These are phyloP conservation scores for Fusarium tjaetaba DNA, from an alignment of 2,329 filamentous ascomycete genomes.

Conservation along the genomic window DNA sequence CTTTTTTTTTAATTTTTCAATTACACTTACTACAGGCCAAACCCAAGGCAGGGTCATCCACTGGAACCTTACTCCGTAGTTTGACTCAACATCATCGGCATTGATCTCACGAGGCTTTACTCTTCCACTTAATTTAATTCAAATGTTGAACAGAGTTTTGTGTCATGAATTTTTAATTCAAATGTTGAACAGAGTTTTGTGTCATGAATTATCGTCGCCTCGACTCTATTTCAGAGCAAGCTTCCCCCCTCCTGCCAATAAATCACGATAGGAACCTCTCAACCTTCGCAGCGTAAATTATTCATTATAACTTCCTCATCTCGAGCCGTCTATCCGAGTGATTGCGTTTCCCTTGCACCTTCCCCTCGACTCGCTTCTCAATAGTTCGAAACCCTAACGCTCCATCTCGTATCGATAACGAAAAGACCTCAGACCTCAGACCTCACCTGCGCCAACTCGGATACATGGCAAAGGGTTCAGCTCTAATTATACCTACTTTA, in stretches of 20 bases:
- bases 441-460: neutral
- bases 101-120: neutral
- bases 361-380: neutral
- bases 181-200: neutral
- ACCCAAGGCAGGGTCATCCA: neutral
- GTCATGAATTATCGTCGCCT: neutral
- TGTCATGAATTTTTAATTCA: no score
- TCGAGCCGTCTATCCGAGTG: neutral
- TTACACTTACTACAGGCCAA: neutral
- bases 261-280: neutral
- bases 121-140: neutral
- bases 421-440: neutral
- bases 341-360: neutral
- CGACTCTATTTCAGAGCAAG: conserved; percentile 5
- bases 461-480: neutral
- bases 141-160: neutral
- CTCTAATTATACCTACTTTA: conserved; percentile 4
- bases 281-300: neutral
- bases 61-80: neutral
- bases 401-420: neutral
- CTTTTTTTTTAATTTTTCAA: neutral
- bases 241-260: neutral
- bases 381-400: neutral
- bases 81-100: neutral
- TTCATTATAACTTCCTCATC: neutral